phyloP scores from a whole-genome alignment of 371 early-diverging fungal genomes.

The Fennellomyces sp. region DNA sequence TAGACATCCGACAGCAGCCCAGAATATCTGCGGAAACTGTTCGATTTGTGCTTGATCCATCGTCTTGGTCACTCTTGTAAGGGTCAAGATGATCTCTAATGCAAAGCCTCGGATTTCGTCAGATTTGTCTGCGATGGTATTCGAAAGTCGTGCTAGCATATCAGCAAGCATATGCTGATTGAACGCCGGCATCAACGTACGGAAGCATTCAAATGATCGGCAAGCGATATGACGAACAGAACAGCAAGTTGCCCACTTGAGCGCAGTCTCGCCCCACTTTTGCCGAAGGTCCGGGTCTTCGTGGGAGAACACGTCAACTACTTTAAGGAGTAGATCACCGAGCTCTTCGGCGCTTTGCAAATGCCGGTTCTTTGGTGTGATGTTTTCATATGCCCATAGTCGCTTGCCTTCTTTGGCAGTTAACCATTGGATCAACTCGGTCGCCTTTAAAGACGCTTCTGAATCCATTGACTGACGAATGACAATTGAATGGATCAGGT shows the following conservation, averaged over 20 bases:
- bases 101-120: conserved; percentile 88
- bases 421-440: conserved; percentile 64
- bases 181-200: conserved; percentile 76
- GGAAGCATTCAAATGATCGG: conserved; percentile 87
- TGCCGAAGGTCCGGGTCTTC: conserved; percentile 76
- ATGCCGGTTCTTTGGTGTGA: conserved; percentile 60
- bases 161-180: conserved; percentile 84
- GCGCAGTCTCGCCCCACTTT: conserved; percentile 85
- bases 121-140: conserved; percentile 82
- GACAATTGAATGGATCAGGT: conserved; percentile 75
- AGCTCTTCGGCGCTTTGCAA: conserved; percentile 50
- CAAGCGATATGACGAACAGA: conserved; percentile 91
- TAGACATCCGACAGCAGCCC: conserved; percentile 80
- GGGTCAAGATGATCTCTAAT: conserved; percentile 79
- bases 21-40: conserved; percentile 81
- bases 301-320: conserved; percentile 58
- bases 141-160: conserved; percentile 81
- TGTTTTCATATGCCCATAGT: conserved; percentile 83
- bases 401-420: conserved; percentile 77
- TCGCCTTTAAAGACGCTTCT: conserved; percentile 58
- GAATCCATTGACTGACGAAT: conserved; percentile 64
- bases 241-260: conserved; percentile 92
- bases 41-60: conserved; percentile 62
- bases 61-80: conserved; percentile 66
- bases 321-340: conserved; percentile 35